phyloP scores from a whole-genome alignment of 306 rosid species.

The Neltuma alba region DNA sequence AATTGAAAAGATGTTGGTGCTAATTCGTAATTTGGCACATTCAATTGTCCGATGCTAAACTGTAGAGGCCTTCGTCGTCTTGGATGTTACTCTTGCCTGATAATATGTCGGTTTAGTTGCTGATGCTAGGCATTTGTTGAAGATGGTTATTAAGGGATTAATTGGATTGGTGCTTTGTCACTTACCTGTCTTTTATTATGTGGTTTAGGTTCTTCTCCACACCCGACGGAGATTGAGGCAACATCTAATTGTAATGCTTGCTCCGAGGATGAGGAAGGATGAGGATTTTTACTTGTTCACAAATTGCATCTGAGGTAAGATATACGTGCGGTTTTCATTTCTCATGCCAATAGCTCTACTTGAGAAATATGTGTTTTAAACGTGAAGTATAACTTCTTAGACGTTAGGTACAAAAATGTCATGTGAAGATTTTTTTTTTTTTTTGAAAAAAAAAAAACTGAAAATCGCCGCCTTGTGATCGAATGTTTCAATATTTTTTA shows the following conservation, averaged over 20 bases:
- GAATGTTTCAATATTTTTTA: neutral
- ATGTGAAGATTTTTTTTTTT: neutral
- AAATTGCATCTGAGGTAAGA: slow-evolving; percentile 13
- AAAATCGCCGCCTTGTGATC: neutral
- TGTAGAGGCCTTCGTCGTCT: neutral
- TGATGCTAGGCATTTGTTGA: neutral
- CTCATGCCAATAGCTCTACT: neutral
- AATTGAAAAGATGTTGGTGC: neutral
- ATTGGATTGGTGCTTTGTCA: neutral
- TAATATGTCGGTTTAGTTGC: neutral
- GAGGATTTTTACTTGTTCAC: neutral
- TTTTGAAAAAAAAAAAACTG: neutral
- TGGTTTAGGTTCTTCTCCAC: slow-evolving; percentile 48
- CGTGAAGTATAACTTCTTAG: neutral
- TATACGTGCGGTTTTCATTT: neutral
- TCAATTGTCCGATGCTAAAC: neutral
- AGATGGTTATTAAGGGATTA: neutral
- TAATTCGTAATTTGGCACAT: neutral
- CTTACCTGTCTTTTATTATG: neutral
- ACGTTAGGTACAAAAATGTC: neutral
- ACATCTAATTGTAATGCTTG: slow-evolving; percentile 20
- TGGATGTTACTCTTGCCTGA: neutral
- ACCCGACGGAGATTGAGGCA: slow-evolving; percentile 41
- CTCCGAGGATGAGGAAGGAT: slow-evolving; percentile 56
- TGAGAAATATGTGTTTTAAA: neutral